Percentiles rank a stretch among this genome's conserved stretches.
phyloP scores from a whole-genome alignment of 441 rosid genomes.

The Omphalea diandra region DNA sequence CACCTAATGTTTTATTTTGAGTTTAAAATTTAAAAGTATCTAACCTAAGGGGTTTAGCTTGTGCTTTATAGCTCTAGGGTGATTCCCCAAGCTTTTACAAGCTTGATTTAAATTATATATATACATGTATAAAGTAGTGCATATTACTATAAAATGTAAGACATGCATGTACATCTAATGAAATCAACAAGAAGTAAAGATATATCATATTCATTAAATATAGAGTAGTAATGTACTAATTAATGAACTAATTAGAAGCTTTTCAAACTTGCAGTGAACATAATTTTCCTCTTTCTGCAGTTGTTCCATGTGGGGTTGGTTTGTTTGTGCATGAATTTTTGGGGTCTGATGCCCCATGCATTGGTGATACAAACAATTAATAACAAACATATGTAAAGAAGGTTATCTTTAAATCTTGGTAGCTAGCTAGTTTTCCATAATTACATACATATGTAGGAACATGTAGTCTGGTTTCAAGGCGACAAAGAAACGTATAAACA shows the following conservation, averaged over 20 bases:
- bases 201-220: too few species aligned
- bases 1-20: slow-evolving; percentile 18
- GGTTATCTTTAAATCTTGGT: slow-evolving; percentile 22
- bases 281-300: slow-evolving; percentile 1
- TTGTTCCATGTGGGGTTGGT: not conserved
- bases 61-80: slow-evolving; percentile 31
- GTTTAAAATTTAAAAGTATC: slow-evolving; percentile 23
- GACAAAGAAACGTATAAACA: slow-evolving; percentile 36
- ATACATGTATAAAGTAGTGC: slow-evolving; percentile 14
- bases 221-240: not conserved
- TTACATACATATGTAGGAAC: slow-evolving; percentile 3
- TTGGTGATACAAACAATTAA: slow-evolving; percentile 18
- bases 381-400: not conserved
- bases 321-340: slow-evolving; percentile 17
- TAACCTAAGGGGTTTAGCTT: slow-evolving; percentile 27
- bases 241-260: not conserved
- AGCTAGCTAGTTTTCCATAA: slow-evolving; percentile 3
- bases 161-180: not conserved
- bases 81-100: slow-evolving; percentile 32
- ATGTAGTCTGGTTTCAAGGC: slow-evolving; percentile 16
- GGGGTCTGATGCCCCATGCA: slow-evolving; percentile 28
- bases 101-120: too few species aligned
- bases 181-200: too few species aligned
- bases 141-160: slow-evolving; percentile 4
- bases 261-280: not conserved